phyloP scores from a whole-genome alignment of 2,329 filamentous ascomycete species.

The Aureobasidium uvarum region DNA sequence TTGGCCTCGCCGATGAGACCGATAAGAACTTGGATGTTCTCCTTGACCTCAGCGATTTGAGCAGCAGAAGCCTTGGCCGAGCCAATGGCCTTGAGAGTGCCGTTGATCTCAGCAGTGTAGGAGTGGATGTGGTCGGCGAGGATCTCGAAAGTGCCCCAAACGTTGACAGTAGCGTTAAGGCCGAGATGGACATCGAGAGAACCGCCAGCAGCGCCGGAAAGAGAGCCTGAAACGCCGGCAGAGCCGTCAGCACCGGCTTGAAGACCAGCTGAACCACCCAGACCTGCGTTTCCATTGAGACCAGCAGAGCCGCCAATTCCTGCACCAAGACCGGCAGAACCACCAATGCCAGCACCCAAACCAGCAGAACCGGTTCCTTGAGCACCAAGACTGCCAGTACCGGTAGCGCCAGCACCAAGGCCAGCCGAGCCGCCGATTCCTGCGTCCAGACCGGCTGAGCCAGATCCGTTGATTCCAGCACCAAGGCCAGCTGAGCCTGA shows the following conservation, averaged over 20 bases:
- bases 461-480: conserved; percentile 37
- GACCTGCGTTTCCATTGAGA: conserved; percentile 24
- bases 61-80: background rate
- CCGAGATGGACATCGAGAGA: conserved; percentile 16
- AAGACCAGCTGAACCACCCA: conserved; percentile 30
- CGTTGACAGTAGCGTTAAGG: conserved; percentile 12
- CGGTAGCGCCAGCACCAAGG: conserved; percentile 34
- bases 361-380: conserved; percentile 27
- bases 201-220: conserved; percentile 11
- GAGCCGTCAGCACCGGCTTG: conserved; percentile 26
- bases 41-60: conserved; percentile 14
- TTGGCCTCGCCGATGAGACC: conserved; percentile 15
- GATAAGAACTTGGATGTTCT: conserved; percentile 20
- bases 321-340: conserved; percentile 32
- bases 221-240: background rate
- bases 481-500: no score
- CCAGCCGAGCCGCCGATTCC: conserved; percentile 38
- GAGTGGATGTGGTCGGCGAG: conserved; percentile 19
- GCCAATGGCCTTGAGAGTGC: conserved; percentile 8
- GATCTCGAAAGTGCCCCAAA: conserved; percentile 21
- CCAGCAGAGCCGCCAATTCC: conserved; percentile 41
- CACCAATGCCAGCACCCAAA: conserved; percentile 35
- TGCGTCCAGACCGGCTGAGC: conserved; percentile 31
- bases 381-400: conserved; percentile 34
- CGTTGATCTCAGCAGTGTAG: conserved; percentile 19